Percentiles rank a stretch among this genome's conserved stretches.
phyloP scores from a whole-genome alignment of 75 land plant genomes.

The Cryptomeria japonica region DNA sequence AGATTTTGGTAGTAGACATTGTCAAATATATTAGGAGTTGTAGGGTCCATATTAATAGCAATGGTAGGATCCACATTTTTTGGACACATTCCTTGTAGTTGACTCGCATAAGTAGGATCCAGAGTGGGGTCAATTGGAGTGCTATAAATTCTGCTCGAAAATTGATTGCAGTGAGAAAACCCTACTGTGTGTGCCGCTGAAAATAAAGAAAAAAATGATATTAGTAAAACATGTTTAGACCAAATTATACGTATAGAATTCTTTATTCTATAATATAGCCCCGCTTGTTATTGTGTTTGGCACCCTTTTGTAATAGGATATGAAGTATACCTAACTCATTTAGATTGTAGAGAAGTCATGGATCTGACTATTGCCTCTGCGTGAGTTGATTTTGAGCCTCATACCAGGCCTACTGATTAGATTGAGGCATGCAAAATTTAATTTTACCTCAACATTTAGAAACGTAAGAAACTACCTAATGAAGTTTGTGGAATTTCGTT shows the following conservation, averaged over 20 bases:
- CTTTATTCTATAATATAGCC: no score
- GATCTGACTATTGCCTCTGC: no score
- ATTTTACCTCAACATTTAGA: no score
- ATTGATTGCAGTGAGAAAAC: slow-evolving; percentile 46
- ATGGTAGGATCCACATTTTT: slow-evolving; percentile 53
- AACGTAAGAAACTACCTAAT: neutral
- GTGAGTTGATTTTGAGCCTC: no score
- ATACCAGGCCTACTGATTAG: no score
- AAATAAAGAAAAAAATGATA: neutral
- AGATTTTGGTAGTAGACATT: slow-evolving; percentile 66
- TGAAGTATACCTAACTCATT: no score
- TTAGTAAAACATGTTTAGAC: neutral
- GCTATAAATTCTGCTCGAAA: slow-evolving; percentile 41
- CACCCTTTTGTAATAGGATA: no score
- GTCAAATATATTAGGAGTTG: slow-evolving; percentile 59
- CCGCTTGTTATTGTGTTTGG: no score
- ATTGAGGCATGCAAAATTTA: no score
- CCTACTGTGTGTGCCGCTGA: slow-evolving; percentile 61
- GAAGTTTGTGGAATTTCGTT: neutral
- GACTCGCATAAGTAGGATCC: slow-evolving; percentile 42
- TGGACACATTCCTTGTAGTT: slow-evolving; percentile 51
- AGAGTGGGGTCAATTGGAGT: slow-evolving; percentile 55
- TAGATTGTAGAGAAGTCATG: no score
- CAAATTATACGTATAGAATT: no score
- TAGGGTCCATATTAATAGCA: slow-evolving; percentile 57